These are phyloP conservation scores for Penicillium cosmopolitanum DNA, from an alignment of 495 filamentous ascomycete genomes.

Conservation along the genomic window DNA sequence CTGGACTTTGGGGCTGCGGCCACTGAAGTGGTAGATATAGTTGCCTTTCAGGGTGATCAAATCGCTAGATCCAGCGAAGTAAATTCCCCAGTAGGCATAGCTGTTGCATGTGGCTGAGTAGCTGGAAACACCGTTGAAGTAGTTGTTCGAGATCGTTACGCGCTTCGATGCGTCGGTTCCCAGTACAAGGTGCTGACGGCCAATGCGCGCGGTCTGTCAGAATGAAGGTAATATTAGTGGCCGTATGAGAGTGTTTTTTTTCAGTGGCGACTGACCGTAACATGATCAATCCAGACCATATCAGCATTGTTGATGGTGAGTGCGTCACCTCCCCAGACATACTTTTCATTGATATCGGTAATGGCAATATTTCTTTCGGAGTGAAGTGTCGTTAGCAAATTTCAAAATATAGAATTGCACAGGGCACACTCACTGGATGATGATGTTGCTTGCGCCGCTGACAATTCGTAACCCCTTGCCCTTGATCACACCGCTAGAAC, in stretches of 20 bases:
- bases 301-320: conserved; percentile 47
- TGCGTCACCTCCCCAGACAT: conserved; percentile 54
- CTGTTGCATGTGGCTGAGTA: conserved; percentile 49
- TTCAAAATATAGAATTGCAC: background rate
- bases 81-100: conserved; percentile 51
- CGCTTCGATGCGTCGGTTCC: conserved; percentile 43
- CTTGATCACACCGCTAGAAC: conserved; percentile 43
- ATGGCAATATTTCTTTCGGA: conserved; percentile 46
- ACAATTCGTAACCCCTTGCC: conserved; percentile 51
- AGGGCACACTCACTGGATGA: conserved; percentile 41
- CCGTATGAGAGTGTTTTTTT: no score
- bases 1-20: conserved; percentile 47
- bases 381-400: background rate
- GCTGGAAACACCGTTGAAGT: conserved; percentile 43
- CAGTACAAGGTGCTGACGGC: conserved; percentile 50
- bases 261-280: conserved; percentile 27
- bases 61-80: conserved; percentile 45
- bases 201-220: conserved; percentile 45
- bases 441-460: conserved; percentile 47
- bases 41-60: conserved; percentile 49
- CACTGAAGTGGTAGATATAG: conserved; percentile 51
- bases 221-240: no score
- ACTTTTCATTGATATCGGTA: conserved; percentile 51
- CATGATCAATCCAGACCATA: conserved; percentile 53
- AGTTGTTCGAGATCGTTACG: conserved; percentile 51